Evolutionary conservation across 371 early-diverging fungal species (phyloP).

Genomic region (Mortierella sp.): DNA sequence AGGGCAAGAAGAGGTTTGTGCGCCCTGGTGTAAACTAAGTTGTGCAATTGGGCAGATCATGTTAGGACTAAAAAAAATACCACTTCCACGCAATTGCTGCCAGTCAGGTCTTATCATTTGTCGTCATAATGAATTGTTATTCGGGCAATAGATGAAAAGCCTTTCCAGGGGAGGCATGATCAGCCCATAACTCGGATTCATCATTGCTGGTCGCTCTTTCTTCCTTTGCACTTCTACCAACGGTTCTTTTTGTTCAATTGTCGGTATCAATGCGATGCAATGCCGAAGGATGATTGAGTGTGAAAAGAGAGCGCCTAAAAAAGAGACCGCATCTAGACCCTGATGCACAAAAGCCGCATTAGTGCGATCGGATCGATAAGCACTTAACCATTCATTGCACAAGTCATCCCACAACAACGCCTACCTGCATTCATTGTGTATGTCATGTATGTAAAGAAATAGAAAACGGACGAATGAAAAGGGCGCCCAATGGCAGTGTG

Average conservation of each 20-base stretch:
- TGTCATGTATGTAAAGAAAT: neutral
- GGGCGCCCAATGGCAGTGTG: neutral
- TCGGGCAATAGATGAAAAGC: no score
- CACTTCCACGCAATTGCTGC: no score
- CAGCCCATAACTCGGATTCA: no score
- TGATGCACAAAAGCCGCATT: neutral
- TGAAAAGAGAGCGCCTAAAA: neutral
- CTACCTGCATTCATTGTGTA: neutral
- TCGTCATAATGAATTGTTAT: no score
- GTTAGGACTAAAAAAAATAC: no score
- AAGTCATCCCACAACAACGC: neutral
- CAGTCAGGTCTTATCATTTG: no score
- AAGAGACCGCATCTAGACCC: conserved; percentile 13
- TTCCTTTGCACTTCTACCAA: neutral
- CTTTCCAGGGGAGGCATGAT: no score
- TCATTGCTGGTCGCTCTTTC: neutral
- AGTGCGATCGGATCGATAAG: conserved; percentile 3
- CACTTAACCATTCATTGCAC: neutral
- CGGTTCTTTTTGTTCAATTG: neutral
- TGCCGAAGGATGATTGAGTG: neutral
- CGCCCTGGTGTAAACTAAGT: neutral
- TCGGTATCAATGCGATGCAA: conserved; percentile 11
- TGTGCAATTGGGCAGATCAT: neutral
- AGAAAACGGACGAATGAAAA: neutral
- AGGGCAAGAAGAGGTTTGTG: neutral